Evolutionary conservation across 2,329 filamentous ascomycete species (phyloP).

Genomic region (Biscogniauxia sp.): DNA sequence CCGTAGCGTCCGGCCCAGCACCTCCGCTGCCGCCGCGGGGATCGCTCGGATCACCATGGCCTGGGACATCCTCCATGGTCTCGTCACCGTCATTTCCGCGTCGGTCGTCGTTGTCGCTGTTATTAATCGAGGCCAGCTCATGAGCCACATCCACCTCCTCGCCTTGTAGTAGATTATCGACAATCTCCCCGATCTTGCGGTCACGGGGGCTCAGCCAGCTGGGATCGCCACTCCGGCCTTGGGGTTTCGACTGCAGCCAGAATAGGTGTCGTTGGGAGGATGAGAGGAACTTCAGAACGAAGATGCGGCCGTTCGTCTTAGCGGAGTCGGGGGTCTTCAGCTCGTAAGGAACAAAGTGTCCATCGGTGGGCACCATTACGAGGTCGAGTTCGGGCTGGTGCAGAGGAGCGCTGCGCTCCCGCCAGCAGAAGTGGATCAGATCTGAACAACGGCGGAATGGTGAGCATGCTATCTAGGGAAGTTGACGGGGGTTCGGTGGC

Average conservation of each 20-base stretch:
- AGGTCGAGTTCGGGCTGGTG: conserved; percentile 81
- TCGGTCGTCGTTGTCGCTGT: conserved; percentile 45
- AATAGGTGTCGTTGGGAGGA: conserved; percentile 91
- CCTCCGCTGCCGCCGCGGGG: conserved; percentile 68
- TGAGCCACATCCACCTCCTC: conserved; percentile 78
- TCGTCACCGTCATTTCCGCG: conserved; percentile 67
- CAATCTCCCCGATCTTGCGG: conserved; percentile 81
- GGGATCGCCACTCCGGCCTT: conserved; percentile 65
- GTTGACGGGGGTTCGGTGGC: background rate
- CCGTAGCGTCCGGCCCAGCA: conserved; percentile 81
- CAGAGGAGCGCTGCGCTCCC: conserved; percentile 68
- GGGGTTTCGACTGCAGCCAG: conserved; percentile 91
- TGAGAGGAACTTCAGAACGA: conserved; percentile 88
- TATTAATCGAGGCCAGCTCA: conserved; percentile 66
- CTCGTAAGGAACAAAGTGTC: conserved; percentile 81
- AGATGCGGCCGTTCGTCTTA: conserved; percentile 84
- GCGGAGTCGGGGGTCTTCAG: conserved; percentile 53
- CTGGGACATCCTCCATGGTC: conserved; percentile 76
- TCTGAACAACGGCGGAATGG: conserved; percentile 48
- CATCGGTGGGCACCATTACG: conserved; percentile 89
- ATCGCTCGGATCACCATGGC: conserved; percentile 56
- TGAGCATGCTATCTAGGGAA: conserved; percentile 12
- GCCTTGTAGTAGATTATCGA: conserved; percentile 80
- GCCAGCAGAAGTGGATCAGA: conserved; percentile 96
- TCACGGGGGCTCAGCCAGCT: conserved; percentile 84